phyloP scores from a whole-genome alignment of 2,329 filamentous ascomycete genomes.

The Ophiobolus disseminans region DNA sequence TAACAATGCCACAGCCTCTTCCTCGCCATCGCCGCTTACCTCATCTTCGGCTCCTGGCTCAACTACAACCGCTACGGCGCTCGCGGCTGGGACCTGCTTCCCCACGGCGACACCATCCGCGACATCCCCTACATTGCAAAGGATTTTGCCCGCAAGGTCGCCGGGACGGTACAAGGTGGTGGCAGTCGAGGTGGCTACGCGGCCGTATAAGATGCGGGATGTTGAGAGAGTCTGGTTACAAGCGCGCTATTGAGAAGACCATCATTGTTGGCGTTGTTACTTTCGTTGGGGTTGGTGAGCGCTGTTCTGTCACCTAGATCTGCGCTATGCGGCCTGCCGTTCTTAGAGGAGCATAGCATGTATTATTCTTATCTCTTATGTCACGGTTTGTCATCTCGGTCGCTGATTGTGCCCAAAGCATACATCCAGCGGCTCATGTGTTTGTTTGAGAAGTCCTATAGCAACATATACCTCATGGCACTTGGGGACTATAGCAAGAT shows the following conservation, averaged over 20 bases:
- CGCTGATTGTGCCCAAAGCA: background rate
- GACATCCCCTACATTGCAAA: constrained; percentile 92
- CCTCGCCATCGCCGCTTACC: constrained; percentile 82
- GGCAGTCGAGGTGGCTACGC: constrained; percentile 91
- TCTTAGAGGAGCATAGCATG: too few species aligned
- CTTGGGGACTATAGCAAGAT: too few species aligned
- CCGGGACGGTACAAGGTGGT: constrained; percentile 83
- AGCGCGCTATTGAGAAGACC: background rate
- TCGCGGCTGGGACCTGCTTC: constrained; percentile 91
- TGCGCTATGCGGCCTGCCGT: too few species aligned
- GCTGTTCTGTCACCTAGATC: background rate
- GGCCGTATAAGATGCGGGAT: constrained; percentile 69
- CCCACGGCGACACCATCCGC: constrained; percentile 89
- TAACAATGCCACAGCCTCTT: constrained; percentile 68
- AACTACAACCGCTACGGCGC: constrained; percentile 98
- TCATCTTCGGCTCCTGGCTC: constrained; percentile 98
- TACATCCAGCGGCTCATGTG: too few species aligned
- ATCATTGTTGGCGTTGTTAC: background rate
- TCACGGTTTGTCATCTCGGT: background rate
- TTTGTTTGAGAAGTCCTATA: too few species aligned
- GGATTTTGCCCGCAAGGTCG: constrained; percentile 81
- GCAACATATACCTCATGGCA: too few species aligned
- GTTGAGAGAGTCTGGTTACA: background rate
- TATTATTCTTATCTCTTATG: too few species aligned
- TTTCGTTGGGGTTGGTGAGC: background rate